phyloP scores from a whole-genome alignment of 2,329 filamentous ascomycete genomes.

The Chaetomiaceae sp. region DNA sequence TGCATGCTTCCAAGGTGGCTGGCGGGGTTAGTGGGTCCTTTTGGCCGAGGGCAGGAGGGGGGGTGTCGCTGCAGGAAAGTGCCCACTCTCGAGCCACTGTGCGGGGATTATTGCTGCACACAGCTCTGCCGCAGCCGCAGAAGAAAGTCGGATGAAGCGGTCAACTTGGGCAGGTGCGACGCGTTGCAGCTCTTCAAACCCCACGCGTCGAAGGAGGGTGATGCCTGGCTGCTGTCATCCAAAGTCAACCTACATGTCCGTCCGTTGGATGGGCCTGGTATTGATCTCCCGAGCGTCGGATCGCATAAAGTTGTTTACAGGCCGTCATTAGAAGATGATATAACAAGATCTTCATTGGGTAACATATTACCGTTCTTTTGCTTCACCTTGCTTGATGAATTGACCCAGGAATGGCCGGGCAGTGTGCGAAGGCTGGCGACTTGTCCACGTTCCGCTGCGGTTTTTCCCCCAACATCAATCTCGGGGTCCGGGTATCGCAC shows the following conservation, averaged over 20 bases:
- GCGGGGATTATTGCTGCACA: neutral
- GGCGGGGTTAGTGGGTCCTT: conserved; percentile 22
- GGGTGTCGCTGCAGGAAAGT: conserved; percentile 20
- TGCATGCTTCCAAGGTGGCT: conserved; percentile 22
- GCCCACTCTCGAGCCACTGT: neutral
- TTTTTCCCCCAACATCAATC: conserved; percentile 11
- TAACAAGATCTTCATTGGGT: neutral
- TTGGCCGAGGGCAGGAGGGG: conserved; percentile 14
- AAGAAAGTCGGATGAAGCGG: neutral
- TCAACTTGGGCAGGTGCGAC: conserved; percentile 7
- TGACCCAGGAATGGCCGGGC: too few relatives aligned
- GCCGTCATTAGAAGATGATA: too few relatives aligned
- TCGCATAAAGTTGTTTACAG: too few relatives aligned
- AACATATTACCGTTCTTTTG: neutral
- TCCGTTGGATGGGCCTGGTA: too few relatives aligned
- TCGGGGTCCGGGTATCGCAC: conserved; percentile 8
- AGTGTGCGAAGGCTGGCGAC: too few relatives aligned
- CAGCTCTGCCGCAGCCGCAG: too few relatives aligned
- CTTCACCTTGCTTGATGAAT: conserved; percentile 2
- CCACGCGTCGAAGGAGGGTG: conserved; percentile 5
- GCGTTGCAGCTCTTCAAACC: neutral
- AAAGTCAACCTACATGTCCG: neutral
- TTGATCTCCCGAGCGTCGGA: too few relatives aligned
- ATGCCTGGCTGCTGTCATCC: neutral
- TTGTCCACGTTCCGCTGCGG: too few relatives aligned